These are phyloP conservation scores for Pleurotus tuoliensis DNA, from an alignment of 768 basidiomycete species.

Conservation along the genomic window DNA sequence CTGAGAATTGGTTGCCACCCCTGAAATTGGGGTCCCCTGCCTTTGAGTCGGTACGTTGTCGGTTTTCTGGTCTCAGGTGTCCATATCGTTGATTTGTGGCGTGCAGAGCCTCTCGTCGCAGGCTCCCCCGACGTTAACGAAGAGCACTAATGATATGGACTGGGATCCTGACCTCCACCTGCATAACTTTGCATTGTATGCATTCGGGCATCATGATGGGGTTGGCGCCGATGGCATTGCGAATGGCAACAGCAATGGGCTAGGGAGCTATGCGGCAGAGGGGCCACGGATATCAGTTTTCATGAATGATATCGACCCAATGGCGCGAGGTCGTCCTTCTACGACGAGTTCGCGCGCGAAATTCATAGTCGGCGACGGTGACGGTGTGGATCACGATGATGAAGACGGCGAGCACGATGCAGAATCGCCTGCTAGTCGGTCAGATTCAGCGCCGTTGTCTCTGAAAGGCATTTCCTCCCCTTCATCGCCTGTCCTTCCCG, in stretches of 20 bases:
- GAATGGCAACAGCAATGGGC: too few species aligned
- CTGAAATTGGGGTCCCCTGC: background rate
- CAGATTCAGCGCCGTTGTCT: background rate
- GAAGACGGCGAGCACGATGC: background rate
- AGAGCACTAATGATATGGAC: background rate
- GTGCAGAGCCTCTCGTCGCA: background rate
- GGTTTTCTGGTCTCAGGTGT: background rate
- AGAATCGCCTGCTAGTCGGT: background rate
- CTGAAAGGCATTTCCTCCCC: background rate
- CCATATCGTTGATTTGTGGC: background rate
- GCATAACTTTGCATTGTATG: background rate
- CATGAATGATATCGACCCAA: background rate
- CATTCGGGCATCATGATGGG: background rate
- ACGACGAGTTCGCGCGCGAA: background rate
- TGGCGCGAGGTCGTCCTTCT: background rate
- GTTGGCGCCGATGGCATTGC: too few species aligned
- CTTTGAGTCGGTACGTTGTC: background rate
- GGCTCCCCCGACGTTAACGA: background rate
- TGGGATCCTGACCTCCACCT: background rate
- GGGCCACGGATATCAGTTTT: background rate
- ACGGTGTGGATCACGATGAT: background rate
- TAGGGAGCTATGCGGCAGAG: too few species aligned
- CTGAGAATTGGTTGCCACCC: background rate
- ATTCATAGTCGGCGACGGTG: constrained; percentile 1
- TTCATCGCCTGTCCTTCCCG: background rate